Base-by-base conservation (phyloP, 805 yeast species). In the Candida taoyuanica region DNA sequence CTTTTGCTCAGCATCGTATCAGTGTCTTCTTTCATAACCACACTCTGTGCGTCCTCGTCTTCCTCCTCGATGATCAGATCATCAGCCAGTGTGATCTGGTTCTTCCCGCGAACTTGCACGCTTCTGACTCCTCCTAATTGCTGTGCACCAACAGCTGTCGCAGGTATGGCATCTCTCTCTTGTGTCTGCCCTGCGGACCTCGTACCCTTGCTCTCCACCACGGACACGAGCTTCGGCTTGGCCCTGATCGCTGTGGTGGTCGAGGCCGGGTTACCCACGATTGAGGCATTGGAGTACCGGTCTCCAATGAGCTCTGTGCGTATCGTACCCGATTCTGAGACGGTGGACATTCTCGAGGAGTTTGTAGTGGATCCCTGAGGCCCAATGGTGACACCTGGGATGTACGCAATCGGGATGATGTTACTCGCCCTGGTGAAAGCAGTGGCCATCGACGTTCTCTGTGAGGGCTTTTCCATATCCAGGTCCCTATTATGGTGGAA, bases 401-500 rank as follows among this genome's bases (percentile, higher is more conserved):
- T 85, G 56, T 88, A 89, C 3, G 95, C 95, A 40, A 91, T 82
- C 15, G 96, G 96, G 44, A 89, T 73, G 47, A 89, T 79, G 59
- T 89, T 88, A 12, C 95, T 84, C 4, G 94, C 94, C 50, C 82
- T 77, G 9, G 93, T 81, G 33, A 81, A 68, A 12, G 81, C 74
- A 6, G 84, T 74, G 7, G 89, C 83, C 23, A 67, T 47, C 32
- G 63, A 50, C 12, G 49, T 43, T 39, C 60, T 45, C 20, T 49
- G 39, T 3, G 56, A 52, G 39, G 31, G 48, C 29, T 64, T 59
- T 12, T 53, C 56, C 36, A 60, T 59, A 14, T 61, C 52, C 35
- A 45, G 29, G 41, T 60, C 52, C 39, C 48, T 53, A 30, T 48
- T 35, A 34, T 50, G 47, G 31, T 52, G 56, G 55, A 49, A 43